Evolutionary conservation across 2,329 filamentous ascomycete species (phyloP), one percentile per base, ranked within the genome.

Genomic region (Bipolaris zeicola): DNA sequence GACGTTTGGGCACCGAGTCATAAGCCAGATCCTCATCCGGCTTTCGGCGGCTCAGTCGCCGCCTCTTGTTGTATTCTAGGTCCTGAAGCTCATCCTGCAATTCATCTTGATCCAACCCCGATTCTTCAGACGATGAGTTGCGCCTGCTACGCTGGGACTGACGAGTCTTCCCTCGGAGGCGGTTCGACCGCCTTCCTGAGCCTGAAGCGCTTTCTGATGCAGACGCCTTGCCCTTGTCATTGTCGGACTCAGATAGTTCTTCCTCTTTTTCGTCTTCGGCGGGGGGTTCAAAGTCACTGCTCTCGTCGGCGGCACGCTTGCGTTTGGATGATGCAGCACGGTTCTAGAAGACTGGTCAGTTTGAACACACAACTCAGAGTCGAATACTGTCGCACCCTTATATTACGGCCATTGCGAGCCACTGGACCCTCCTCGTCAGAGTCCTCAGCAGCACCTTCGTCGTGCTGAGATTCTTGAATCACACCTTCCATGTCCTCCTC

Each of bases 211-310:
- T 78, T 36, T 75, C 73, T 4, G 74, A 75, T 6, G 70, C 65
- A 79, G 68, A 70, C 13, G 57, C 64, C 36, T 81, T 58, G 43
- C 65, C 73, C 62, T 82, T 75, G 37, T 77, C 79, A 28, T 77
- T 76, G 57, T 80, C 82, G 6, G 82, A 83, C 37, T 80, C 80
- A 2, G 82, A 85, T 49, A 85, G 79, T 14, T 77, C 78, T 52
- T 83, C 78, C 56, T 83, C 84, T 20, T 81, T 82, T 13, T 83
- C 84, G 44, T 80, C 81, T 46, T 86, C 85, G 20, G 79, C 80
- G 33, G 81, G 81, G 5, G 86, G 85, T 64, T 87, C 85, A 61
- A 88, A 88, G 64, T 88, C 86, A 63, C 85, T 87, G 64, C 83
- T 86, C 49, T 86, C 84, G 46, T 86, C 82, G 63, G 60, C 76